A percentile compares a stretch with the other conserved stretches of the same genome.
Evolutionary conservation across 345 rosid genomes (phyloP).

Genomic region (Syzygium aqueum): DNA sequence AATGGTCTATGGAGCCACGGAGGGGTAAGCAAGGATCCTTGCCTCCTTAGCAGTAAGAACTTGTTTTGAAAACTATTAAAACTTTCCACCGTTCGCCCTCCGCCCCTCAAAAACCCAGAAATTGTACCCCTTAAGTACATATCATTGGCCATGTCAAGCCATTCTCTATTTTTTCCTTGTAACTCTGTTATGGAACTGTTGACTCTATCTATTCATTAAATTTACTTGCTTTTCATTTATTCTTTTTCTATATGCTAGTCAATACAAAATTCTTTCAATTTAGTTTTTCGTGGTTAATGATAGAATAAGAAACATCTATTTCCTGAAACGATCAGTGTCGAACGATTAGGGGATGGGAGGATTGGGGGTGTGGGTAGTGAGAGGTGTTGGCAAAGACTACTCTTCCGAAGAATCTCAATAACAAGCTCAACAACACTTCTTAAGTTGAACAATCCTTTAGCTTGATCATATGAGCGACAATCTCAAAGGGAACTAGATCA

Average conservation of each 20-base stretch:
- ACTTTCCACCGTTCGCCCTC: not conserved
- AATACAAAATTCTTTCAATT: not conserved
- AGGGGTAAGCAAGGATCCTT: not conserved
- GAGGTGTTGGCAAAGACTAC: not conserved
- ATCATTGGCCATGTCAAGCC: not conserved
- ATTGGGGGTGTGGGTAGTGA: not conserved
- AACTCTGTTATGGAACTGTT: not conserved
- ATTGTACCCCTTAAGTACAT: not conserved
- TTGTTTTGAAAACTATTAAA: not conserved
- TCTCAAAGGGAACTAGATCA: not conserved
- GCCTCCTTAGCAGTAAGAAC: not conserved
- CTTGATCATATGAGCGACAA: not conserved
- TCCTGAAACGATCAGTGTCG: not conserved
- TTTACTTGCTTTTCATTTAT: not conserved
- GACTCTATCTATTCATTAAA: not conserved
- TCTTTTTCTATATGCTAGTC: not conserved
- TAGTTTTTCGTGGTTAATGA: not conserved
- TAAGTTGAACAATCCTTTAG: not conserved
- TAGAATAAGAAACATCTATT: not conserved
- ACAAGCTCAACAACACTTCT: not conserved
- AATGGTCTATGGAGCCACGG: not conserved
- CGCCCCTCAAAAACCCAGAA: not conserved
- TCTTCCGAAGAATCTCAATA: not conserved
- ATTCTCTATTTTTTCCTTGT: not conserved
- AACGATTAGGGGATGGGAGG: not conserved